Conservation (phyloP, 225 moss, liverwort and hornwort genomes). For the Climacium dendroides region DNA sequence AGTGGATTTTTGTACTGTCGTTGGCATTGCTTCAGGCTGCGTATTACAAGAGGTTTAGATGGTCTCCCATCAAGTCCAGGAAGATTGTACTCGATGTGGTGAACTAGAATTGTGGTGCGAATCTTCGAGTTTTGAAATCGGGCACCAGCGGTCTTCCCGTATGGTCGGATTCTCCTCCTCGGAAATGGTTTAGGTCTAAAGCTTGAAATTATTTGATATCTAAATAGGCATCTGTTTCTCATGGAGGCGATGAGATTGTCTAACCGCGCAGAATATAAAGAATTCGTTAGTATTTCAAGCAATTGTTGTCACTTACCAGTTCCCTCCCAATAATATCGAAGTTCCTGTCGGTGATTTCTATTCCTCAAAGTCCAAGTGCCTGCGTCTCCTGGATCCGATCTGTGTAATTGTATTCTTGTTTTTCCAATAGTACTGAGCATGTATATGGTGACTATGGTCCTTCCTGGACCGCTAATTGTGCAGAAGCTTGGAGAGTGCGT, state of each 20-base stretch:
- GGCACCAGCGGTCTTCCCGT: neutral
- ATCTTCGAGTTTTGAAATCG: neutral
- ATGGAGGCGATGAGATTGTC: neutral
- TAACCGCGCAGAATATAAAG: neutral
- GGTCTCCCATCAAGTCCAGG: conserved; percentile 74
- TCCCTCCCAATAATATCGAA: neutral
- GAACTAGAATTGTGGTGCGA: conserved; percentile 26
- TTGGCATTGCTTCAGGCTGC: conserved; percentile 54
- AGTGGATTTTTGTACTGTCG: conserved; percentile 87
- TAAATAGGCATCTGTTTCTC: neutral
- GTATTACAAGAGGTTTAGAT: conserved; percentile 82
- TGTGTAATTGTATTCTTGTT: neutral
- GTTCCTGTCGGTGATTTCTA: neutral
- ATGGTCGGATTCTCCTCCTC: neutral
- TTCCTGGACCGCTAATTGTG: neutral
- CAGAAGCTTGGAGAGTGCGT: neutral
- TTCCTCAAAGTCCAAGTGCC: neutral
- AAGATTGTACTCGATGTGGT: conserved; percentile 63
- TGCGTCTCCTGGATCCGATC: neutral
- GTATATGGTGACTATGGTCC: neutral
- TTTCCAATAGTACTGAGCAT: neutral
- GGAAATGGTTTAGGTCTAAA: neutral
- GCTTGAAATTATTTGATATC: neutral
- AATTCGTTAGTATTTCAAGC: neutral
- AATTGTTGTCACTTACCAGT: neutral